Evolutionary conservation across 2,329 filamentous ascomycete species (phyloP), one percentile per base, ranked within the genome.

Genomic region (Achaetomium macrosporum): DNA sequence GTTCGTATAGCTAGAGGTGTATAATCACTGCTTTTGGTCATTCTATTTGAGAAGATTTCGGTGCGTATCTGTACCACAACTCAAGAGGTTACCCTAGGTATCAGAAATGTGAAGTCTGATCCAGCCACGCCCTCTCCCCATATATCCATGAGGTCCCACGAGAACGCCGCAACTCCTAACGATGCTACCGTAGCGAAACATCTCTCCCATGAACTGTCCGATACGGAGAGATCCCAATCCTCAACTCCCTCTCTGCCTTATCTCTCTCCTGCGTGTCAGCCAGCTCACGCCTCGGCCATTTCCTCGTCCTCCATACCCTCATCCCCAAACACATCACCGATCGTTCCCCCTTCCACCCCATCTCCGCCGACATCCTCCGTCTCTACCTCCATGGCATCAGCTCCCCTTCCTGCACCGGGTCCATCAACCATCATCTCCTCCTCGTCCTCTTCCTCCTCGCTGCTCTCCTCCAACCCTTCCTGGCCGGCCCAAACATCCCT

Each of bases 351-450:
- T 64, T 82, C 74, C 57, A 80, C 77, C 45, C 73, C 74, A 60
- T 79, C 76, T 40, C 74, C 73, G 2, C 73, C 78, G 53, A 81
- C 71, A 59, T 82, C 79, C 47, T 79, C 78, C 45, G 78, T 71
- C 1, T 74, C 76, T 3, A 76, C 75, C 54, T 76, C 76, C 30
- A 75, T 73, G 10, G 71, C 75, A 43, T 77, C 76, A 7, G 71
- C 73, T 13, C 71, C 71, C 10, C 64, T 57, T 16, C 63, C 51
- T 57, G 61, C 68, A 1, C 71, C 75, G 47, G 76, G 73, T 73
- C 79, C 79, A 12, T 72, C 76, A 56, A 78, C 75, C 20, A 68
- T 71, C 53, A 65, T 66, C 33, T 65, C 71, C 43, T 71, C 69
- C 33, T 73, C 74, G 15, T 73, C 72, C 5, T 69, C 71, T 5